Evolutionary conservation across 228 moss, liverwort and hornwort species (phyloP).

Genomic region (Sphagnum magellanicum): DNA sequence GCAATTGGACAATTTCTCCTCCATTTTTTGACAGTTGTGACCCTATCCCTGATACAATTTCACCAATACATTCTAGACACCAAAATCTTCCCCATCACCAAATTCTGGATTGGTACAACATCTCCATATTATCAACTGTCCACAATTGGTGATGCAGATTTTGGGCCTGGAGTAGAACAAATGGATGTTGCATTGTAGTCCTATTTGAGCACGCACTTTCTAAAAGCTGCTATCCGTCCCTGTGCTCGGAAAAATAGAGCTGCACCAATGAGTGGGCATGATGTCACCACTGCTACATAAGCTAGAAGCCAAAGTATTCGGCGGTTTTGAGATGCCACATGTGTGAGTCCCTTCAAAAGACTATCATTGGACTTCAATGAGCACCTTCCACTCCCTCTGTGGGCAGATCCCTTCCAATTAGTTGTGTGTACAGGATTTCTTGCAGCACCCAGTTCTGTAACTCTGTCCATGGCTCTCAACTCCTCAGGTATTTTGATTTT

Average conservation of each 20-base stretch:
- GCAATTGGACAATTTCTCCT: no score
- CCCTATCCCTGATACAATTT: no score
- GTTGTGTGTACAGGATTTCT: constrained; percentile 8
- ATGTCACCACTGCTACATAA: constrained; percentile 65
- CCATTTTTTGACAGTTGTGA: no score
- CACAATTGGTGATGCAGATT: no score
- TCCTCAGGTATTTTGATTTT: constrained; percentile 8
- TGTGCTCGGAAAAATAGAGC: constrained; percentile 61
- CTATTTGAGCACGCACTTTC: constrained; percentile 20
- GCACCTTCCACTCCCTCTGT: constrained; percentile 7
- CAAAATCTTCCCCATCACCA: no score
- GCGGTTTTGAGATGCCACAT: constrained; percentile 44
- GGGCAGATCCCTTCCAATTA: constrained; percentile 2
- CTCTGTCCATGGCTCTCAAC: constrained; percentile 7
- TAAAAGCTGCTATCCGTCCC: constrained; percentile 22
- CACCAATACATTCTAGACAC: no score
- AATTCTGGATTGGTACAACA: no score
- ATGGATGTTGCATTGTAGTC: neutral
- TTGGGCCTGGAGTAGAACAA: no score
- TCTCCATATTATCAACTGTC: no score
- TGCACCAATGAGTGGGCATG: constrained; percentile 71
- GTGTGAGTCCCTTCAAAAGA: constrained; percentile 14
- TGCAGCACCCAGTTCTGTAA: neutral
- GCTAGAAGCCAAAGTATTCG: constrained; percentile 69
- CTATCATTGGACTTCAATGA: constrained; percentile 13